These are phyloP conservation scores for Psidium friedrichsthalianum DNA, from an alignment of 345 rosid genomes.

Conservation along the genomic window DNA sequence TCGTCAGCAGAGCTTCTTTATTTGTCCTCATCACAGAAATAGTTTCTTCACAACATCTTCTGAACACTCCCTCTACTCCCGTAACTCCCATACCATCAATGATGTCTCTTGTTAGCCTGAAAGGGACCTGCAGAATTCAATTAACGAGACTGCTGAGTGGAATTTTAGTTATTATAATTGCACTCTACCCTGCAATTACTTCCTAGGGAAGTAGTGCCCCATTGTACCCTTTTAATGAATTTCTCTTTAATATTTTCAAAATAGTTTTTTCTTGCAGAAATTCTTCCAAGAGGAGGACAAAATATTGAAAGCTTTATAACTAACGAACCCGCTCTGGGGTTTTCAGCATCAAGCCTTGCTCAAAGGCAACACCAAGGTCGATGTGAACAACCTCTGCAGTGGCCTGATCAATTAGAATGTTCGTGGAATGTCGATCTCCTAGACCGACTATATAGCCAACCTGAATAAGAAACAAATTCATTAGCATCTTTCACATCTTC, in stretches of 20 bases:
- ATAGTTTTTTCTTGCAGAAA: not conserved
- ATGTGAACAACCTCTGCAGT: slow-evolving; percentile 99
- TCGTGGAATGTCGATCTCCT: slow-evolving; percentile 94
- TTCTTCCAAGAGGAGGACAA: not conserved
- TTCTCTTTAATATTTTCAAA: not conserved
- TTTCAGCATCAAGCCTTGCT: slow-evolving; percentile 96
- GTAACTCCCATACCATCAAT: slow-evolving; percentile 97
- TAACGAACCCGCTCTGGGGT: slow-evolving; percentile 82
- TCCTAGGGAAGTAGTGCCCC: not conserved
- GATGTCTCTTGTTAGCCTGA: slow-evolving; percentile 90
- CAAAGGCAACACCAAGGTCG: slow-evolving; percentile 99
- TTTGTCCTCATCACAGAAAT: slow-evolving; percentile 90
- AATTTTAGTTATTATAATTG: not conserved
- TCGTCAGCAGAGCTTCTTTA: slow-evolving; percentile 91
- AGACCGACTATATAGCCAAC: slow-evolving; percentile 98
- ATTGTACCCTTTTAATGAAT: not conserved
- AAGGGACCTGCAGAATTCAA: slow-evolving; percentile 58
- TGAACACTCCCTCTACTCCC: slow-evolving; percentile 94
- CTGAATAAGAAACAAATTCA: slow-evolving; percentile 22
- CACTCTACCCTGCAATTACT: not conserved
- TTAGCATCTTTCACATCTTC: not conserved
- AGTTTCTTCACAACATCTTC: slow-evolving; percentile 97
- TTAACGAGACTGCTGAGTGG: not conserved
- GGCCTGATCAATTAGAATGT: slow-evolving; percentile 85
- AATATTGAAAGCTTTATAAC: not conserved